Percentiles rank a stretch among this genome's conserved stretches.
Evolutionary conservation across 129 eudicot species (phyloP).

Genomic region (Heracleum sosnowskyi): DNA sequence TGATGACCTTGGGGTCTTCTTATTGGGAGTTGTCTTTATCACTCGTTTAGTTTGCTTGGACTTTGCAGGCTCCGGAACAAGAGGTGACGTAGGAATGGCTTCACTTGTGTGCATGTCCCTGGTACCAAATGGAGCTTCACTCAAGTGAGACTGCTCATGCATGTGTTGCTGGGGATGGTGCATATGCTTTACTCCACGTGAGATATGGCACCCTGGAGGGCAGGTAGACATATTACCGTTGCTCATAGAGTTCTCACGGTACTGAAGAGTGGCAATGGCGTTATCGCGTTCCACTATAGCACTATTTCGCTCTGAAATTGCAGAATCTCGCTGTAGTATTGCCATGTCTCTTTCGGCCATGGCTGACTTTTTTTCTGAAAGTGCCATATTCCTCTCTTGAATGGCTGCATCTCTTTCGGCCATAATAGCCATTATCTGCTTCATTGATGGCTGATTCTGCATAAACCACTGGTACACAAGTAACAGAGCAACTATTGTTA

Average conservation of each 20-base stretch:
- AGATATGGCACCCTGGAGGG: slow-evolving; percentile 79
- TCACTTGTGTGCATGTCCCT: slow-evolving; percentile 27
- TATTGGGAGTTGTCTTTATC: slow-evolving; percentile 37
- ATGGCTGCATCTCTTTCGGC: slow-evolving; percentile 95
- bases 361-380: slow-evolving; percentile 84
- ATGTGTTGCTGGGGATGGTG: slow-evolving; percentile 72
- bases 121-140: slow-evolving; percentile 31
- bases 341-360: slow-evolving; percentile 95
- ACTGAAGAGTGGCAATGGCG: slow-evolving; percentile 83
- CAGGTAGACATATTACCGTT: slow-evolving; percentile 46
- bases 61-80: slow-evolving; percentile 47
- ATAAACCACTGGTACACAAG: slow-evolving; percentile 68
- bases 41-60: slow-evolving; percentile 46
- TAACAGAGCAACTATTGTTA: neutral
- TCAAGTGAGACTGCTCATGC: slow-evolving; percentile 39
- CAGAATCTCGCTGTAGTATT: slow-evolving; percentile 77
- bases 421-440: slow-evolving; percentile 93
- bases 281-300: slow-evolving; percentile 86
- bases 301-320: slow-evolving; percentile 72
- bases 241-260: slow-evolving; percentile 58
- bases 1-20: slow-evolving; percentile 39
- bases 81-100: slow-evolving; percentile 32
- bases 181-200: slow-evolving; percentile 73
- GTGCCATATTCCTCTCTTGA: slow-evolving; percentile 83
- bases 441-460: slow-evolving; percentile 98